A percentile compares a stretch with the other conserved stretches of the same genome.
Evolutionary conservation across 768 basidiomycete species (phyloP).

Genomic region (Guyanaporus albipodus): DNA sequence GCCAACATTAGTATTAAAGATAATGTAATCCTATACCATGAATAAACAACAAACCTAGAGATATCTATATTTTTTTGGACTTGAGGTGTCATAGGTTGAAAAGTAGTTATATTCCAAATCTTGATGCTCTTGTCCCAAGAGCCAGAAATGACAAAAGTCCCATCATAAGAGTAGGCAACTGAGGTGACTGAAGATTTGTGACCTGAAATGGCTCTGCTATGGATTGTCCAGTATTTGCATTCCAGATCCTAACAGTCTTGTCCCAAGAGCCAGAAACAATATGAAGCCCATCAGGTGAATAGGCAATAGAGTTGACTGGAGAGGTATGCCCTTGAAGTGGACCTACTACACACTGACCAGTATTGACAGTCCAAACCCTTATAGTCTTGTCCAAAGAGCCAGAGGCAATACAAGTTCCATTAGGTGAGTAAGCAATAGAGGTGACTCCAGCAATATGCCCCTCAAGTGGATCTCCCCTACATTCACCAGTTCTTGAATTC

Average conservation of each 20-base stretch:
- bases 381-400: conserved; percentile 20
- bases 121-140: conserved; percentile 6
- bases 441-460: conserved; percentile 6
- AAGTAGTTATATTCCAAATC: conserved; percentile 9
- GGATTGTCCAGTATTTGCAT: conserved; percentile 4
- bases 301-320: conserved; percentile 5
- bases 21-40: too few species aligned
- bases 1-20: too few species aligned
- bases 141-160: conserved; percentile 8
- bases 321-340: conserved; percentile 16
- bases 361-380: conserved; percentile 18
- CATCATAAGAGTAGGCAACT: conserved; percentile 15
- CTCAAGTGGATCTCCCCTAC: conserved; percentile 3
- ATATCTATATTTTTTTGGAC: too few species aligned
- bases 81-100: conserved; percentile 1
- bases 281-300: conserved; percentile 15
- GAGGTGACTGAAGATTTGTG: conserved; percentile 4
- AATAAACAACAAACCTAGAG: too few species aligned
- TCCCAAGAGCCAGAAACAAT: conserved; percentile 19
- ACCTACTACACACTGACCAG: conserved; percentile 12
- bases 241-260: conserved; percentile 15
- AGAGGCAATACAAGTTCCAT: conserved; percentile 24
- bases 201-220: background rate
- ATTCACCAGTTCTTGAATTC: conserved; percentile 12
- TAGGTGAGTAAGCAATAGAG: conserved; percentile 24